Base-by-base conservation (phyloP, 2,329 filamentous ascomycete genomes). In the Pseudocercospora fijiensis region DNA sequence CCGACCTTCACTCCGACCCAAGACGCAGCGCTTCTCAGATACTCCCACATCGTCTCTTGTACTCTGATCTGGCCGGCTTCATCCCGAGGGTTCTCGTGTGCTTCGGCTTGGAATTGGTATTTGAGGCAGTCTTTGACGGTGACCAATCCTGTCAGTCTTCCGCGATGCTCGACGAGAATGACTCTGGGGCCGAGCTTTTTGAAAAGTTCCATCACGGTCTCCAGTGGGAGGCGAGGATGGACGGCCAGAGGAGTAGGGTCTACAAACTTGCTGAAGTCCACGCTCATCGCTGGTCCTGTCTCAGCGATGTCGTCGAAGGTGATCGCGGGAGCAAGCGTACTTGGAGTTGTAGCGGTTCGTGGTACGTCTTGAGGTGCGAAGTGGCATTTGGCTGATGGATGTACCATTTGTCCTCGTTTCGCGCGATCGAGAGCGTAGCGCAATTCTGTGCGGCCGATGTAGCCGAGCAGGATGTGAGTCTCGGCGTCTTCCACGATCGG, bases 161-260 rank as follows among this genome's bases (percentile, higher is more conserved):
- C 95, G 63, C 91, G 90, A 74, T 96, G 90, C 76, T 99, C 95
- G 43, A 97, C 89, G 3, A 99, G 83, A 57, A 99, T 94, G 5
- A 97, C 92, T 1, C 95, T 86, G 0, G 94, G 95, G 0, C 95
- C 95, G 76, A 99, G 96, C 80, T 98, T 99, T 76, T 94, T 94
- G 82, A 99, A 99, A 10, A 99, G 83, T 74, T 99, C 95, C 92
- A 99, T 97, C 30, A 96, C 94, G 0, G 95, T 99, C 78, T 99
- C 95, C 0, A 99, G 86, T 0, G 94, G 90, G 0, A 98, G 86
- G 1, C 92, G 88, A 0, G 95, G 95, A 74, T 99, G 95, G 0
- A 93, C 93, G 0, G 92, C 90, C 1, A 99, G 86, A 0, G 95
- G 95, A 0, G 93, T 96, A 8, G 88, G 84, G 75, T 99, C 94